These are phyloP conservation scores for Hypsizygus ulmarius DNA, from an alignment of 1,284 basidiomycete species.

Conservation along the genomic window DNA sequence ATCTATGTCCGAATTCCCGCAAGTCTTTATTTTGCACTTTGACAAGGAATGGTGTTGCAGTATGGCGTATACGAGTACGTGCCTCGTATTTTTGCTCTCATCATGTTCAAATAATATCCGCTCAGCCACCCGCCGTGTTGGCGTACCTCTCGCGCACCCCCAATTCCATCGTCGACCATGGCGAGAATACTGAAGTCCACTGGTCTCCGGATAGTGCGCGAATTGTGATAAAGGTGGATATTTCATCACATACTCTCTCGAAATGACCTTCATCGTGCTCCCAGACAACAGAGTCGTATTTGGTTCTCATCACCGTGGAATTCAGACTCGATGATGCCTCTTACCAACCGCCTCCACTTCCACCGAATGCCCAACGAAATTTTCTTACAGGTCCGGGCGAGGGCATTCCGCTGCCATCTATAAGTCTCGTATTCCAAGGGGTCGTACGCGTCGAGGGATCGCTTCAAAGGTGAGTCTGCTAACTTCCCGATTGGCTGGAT, in stretches of 20 bases:
- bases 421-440: constrained; percentile 74
- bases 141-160: constrained; percentile 74
- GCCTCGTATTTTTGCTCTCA: constrained; percentile 5
- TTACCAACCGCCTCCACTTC: constrained; percentile 55
- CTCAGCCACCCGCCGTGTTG: constrained; percentile 76
- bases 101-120: constrained; percentile 9
- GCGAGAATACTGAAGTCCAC: constrained; percentile 66
- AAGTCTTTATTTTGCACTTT: constrained; percentile 79
- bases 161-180: constrained; percentile 77
- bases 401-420: constrained; percentile 60
- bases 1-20: constrained; percentile 62
- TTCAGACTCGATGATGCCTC: constrained; percentile 54
- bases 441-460: constrained; percentile 78
- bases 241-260: constrained; percentile 1
- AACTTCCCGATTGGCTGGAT: neutral
- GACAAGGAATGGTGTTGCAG: constrained; percentile 61
- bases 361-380: constrained; percentile 54
- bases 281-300: constrained; percentile 73
- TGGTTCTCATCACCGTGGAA: constrained; percentile 73
- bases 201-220: constrained; percentile 81
- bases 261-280: constrained; percentile 4
- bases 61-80: constrained; percentile 86
- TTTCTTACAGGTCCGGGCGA: constrained; percentile 82
- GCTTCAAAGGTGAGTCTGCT: constrained; percentile 55
- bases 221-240: constrained; percentile 73